A percentile compares a stretch with the other conserved stretches of the same genome.
These are phyloP conservation scores for Backusella liffmaniae DNA, from an alignment of 192 early-diverging fungal species.

Conservation along the genomic window DNA sequence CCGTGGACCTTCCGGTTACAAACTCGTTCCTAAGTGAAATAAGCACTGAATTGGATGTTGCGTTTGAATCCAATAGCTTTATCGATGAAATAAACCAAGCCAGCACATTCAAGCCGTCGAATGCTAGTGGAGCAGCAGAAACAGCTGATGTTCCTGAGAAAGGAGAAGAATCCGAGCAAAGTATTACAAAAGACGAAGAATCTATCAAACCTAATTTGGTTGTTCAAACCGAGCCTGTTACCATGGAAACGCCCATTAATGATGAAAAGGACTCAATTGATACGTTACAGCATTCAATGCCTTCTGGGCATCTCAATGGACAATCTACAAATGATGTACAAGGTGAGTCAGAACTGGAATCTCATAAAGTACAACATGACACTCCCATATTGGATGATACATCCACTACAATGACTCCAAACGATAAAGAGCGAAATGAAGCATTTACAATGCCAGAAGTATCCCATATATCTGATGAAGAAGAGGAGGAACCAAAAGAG, in stretches of 20 bases:
- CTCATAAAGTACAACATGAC: background rate
- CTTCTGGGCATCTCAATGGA: background rate
- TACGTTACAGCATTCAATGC: background rate
- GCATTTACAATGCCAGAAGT: background rate
- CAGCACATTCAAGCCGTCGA: background rate
- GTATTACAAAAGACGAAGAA: background rate
- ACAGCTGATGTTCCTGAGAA: constrained; percentile 3
- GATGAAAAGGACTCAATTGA: background rate
- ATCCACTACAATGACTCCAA: background rate
- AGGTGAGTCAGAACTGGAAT: background rate
- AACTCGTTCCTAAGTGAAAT: background rate
- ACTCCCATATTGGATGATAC: background rate
- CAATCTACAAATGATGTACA: background rate
- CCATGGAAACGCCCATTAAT: background rate
- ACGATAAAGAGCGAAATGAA: background rate
- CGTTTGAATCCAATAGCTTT: background rate
- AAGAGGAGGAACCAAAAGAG: background rate
- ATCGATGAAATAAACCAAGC: background rate
- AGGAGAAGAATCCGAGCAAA: background rate
- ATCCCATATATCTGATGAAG: background rate
- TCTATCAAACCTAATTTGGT: background rate
- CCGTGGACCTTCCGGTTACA: background rate
- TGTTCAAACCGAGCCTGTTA: background rate
- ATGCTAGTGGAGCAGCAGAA: background rate
- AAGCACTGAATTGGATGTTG: background rate